phyloP scores from a whole-genome alignment of 768 basidiomycete genomes.

The Termitomyces sp. region DNA sequence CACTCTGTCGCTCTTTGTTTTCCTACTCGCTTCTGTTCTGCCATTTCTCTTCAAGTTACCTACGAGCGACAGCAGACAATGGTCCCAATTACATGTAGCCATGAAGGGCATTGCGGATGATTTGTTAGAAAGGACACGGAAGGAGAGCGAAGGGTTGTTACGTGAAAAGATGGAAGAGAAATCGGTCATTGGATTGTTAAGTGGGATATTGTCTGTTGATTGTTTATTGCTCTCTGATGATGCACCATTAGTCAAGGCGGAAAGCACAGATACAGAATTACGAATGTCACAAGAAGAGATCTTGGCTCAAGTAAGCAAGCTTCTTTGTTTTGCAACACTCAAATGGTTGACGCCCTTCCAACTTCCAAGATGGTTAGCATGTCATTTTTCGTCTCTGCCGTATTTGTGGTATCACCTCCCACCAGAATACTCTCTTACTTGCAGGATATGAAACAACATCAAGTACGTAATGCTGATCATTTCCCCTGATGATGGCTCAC shows the following conservation, averaged over 20 bases:
- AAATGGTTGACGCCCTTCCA: not conserved
- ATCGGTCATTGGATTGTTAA: constrained; percentile 20
- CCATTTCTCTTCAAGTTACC: constrained; percentile 31
- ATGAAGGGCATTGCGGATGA: constrained; percentile 34
- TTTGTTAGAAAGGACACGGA: constrained; percentile 29
- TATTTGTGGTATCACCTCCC: not conserved
- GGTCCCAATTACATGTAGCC: constrained; percentile 24
- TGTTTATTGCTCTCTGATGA: not conserved
- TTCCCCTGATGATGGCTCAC: not conserved
- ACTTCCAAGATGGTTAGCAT: constrained; percentile 11
- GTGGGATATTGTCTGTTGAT: not conserved
- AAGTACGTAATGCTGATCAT: constrained; percentile 20
- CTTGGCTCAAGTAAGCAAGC: constrained; percentile 25
- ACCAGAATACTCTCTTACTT: constrained; percentile 29
- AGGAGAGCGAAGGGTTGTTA: constrained; percentile 22
- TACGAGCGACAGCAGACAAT: constrained; percentile 24
- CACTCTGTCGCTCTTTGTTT: constrained; percentile 22
- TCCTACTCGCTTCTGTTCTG: constrained; percentile 30
- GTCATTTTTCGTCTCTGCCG: not conserved
- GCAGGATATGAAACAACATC: constrained; percentile 52
- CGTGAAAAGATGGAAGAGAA: constrained; percentile 24
- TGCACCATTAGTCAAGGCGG: constrained; percentile 28
- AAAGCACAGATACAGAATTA: constrained; percentile 19
- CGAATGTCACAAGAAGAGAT: constrained; percentile 36
- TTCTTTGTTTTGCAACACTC: not conserved